Conservation (phyloP, 495 filamentous ascomycete species). For the Halenospora varia region DNA sequence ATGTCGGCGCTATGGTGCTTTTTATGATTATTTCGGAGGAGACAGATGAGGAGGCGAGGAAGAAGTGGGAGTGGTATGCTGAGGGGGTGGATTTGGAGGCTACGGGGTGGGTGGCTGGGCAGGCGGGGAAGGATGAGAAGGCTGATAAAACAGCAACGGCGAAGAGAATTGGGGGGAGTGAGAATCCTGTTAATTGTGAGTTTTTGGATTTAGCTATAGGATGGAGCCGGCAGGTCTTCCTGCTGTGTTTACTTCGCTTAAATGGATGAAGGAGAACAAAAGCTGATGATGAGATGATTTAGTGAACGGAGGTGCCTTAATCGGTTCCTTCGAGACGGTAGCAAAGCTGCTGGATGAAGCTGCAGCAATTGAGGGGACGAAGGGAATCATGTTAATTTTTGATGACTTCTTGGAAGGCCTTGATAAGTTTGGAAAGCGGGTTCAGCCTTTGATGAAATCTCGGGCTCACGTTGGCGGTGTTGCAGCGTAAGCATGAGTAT, state of each 20-base stretch:
- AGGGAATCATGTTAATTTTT: conserved; percentile 30
- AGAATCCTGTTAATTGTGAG: conserved; percentile 17
- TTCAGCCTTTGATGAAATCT: conserved; percentile 43
- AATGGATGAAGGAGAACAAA: neutral
- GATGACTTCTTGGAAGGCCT: conserved; percentile 27
- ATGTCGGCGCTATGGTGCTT: conserved; percentile 28
- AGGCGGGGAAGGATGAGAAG: conserved; percentile 23
- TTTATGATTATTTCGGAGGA: conserved; percentile 30
- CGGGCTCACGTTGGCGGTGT: conserved; percentile 5
- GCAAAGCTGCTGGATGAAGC: conserved; percentile 28
- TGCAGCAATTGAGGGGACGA: conserved; percentile 20
- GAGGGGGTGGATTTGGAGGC: conserved; percentile 25
- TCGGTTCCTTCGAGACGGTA: conserved; percentile 26
- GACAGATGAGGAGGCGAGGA: conserved; percentile 27
- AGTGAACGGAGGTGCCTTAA: conserved; percentile 26
- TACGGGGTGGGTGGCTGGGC: conserved; percentile 20
- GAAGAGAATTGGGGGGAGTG: conserved; percentile 11
- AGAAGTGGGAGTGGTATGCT: conserved; percentile 28
- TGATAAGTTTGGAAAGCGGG: conserved; percentile 27
- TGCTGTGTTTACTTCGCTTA: too few species aligned
- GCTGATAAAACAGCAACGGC: conserved; percentile 24
- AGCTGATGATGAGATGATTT: neutral
- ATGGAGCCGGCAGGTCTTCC: too few species aligned
- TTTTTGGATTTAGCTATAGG: too few species aligned
- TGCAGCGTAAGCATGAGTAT: too few species aligned